These are phyloP conservation scores for Silene vulgaris DNA, from an alignment of 179 eudicot species.

Conservation along the genomic window DNA sequence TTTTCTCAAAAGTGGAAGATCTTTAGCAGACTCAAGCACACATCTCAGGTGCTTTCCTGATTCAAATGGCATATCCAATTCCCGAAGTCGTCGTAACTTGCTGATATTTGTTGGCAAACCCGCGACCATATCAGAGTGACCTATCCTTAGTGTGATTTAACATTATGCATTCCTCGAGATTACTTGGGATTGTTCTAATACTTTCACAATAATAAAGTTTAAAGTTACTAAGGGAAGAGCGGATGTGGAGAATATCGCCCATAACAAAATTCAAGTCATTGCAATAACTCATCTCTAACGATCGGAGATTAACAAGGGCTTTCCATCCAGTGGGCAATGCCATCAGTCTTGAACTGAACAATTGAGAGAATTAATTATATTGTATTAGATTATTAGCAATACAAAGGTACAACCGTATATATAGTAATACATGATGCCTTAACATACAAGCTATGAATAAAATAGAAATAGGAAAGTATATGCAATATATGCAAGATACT, in stretches of 20 bases:
- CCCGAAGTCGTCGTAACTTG: neutral
- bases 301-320: neutral
- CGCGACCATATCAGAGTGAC: neutral
- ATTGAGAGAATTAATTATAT: no score
- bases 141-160: no score
- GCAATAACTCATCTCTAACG: neutral
- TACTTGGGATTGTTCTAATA: neutral
- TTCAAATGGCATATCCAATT: neutral
- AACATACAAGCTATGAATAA: no score
- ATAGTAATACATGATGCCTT: no score
- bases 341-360: no score
- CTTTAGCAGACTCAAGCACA: neutral
- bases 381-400: no score
- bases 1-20: neutral
- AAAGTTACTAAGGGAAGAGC: neutral
- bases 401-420: no score
- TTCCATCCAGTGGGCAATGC: neutral
- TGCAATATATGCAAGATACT: no score
- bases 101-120: neutral
- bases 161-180: neutral
- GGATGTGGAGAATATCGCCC: neutral
- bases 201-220: neutral
- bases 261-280: neutral
- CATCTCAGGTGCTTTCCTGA: constrained; percentile 10
- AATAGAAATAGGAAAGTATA: no score